phyloP scores from a whole-genome alignment of 2,329 filamentous ascomycete species.

The Xylariaceae sp. region DNA sequence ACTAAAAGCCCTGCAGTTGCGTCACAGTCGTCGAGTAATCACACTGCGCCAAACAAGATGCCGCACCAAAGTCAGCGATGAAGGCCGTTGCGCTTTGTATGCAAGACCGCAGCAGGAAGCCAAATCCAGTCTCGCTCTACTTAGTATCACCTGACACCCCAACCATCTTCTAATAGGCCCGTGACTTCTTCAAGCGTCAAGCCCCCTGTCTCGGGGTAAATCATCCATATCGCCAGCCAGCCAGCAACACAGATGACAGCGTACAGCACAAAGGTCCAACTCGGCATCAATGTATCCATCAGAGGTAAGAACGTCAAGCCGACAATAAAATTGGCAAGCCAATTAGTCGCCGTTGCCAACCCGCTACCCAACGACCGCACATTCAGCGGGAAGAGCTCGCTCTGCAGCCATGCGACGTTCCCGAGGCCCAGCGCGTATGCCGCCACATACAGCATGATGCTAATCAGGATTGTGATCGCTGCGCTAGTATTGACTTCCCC shows the following conservation, averaged over 20 bases:
- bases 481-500: conserved; percentile 20
- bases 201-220: conserved; percentile 85
- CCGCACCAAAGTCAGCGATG: too few species aligned
- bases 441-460: conserved; percentile 79
- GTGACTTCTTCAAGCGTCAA: conserved; percentile 78
- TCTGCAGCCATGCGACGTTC: conserved; percentile 95
- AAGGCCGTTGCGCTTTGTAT: too few species aligned
- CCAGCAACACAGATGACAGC: conserved; percentile 64
- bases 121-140: too few species aligned
- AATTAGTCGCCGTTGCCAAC: conserved; percentile 75
- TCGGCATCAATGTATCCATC: conserved; percentile 55
- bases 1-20: too few species aligned
- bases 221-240: conserved; percentile 62
- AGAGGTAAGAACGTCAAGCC: conserved; percentile 84
- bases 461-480: conserved; percentile 60
- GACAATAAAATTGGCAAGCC: conserved; percentile 81
- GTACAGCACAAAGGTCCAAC: conserved; percentile 80
- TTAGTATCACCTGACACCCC: conserved; percentile 55
- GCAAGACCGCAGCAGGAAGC: too few species aligned
- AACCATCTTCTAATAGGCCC: conserved; percentile 64
- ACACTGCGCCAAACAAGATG: too few species aligned
- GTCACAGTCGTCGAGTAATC: too few species aligned
- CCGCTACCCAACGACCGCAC: conserved; percentile 71
- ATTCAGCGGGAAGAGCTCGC: conserved; percentile 78
- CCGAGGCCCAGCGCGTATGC: conserved; percentile 84